Base-by-base conservation (phyloP, 495 filamentous ascomycete genomes). In the Trichocladium uniseriatum region DNA sequence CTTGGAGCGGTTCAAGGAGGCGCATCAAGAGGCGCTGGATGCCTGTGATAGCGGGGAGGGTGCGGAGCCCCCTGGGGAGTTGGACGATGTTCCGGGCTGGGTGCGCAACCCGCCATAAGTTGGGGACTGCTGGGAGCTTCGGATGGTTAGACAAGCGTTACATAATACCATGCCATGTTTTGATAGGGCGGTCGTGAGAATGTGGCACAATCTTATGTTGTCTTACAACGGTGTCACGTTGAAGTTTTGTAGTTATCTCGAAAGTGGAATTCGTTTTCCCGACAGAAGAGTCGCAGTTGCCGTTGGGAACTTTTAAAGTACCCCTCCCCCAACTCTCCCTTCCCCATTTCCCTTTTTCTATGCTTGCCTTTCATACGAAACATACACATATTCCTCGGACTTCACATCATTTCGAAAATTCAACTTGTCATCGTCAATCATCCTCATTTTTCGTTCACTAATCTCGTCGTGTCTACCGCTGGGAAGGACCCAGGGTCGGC, bases 1-100 rank as follows among this genome's bases (percentile, higher is more conserved):
- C 13, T 50, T 58, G 39, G 62, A 65, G 20, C 34, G 66, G 44
- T 56, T 61, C 29, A 51, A 41, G 43, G 65, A 69, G 38, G 54
- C 54, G 14, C 51, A 53, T 32, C 56, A 68, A 28, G 63, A 64
- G 28, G 52, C 53, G n/a, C 6, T 52, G 47, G 54, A 56, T 19
- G 52, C 56, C 14, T 57, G 44, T 14, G 50, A 60, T 7, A 28
- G 20, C 3, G 56, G 54, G 3, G 61, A 65, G 37, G 19, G 27
- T 4, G 41, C 16, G 1, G 63, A 66, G 29, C 49, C 52, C 27
- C 61, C 61, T 0, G 63, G 63, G 1, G 65, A 68, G 18, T 11
- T 62, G 18, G 58, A 62, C 6, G 61, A 68, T 15, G 65, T 64
- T 13, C 68, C 62, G 0, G 68, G 62, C 10, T 70, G 66, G 63